Base-by-base conservation (phyloP, 768 basidiomycete genomes). In the Pleurotus platypus region DNA sequence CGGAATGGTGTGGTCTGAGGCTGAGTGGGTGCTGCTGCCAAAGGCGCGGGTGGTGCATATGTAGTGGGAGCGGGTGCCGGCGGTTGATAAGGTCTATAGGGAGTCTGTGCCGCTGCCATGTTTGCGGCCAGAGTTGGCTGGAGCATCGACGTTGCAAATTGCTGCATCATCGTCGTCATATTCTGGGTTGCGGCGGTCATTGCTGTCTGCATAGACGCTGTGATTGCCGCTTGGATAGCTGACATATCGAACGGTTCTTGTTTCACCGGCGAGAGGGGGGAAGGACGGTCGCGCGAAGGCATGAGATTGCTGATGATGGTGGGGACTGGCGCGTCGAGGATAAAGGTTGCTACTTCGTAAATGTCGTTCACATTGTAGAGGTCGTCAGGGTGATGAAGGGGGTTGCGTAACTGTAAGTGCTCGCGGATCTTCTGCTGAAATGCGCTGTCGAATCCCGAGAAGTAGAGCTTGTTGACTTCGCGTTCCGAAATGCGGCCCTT, bases 381-480 rank as follows among this genome's bases (percentile, higher is more conserved):
- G 24, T 53, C 37, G 13, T 24, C 38, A 13, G 35, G 50, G 11
- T 40, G 38, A 22, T 40, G 35, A 6, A 30, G n/a, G 15, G 50
- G 50, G 37, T 53, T 38, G 9, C 50, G 37, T 4, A 53, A 22
- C 2, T 40, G 50, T 4, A 53, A 18, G 35, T 53, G 50, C 4
- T 38, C 50, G 15, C 50, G 50, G 37, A 53, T 53, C 50, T 53
- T 38, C 5, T 53, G 35, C 20, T 40, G 50, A 18, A 53, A 40
- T 5, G 35, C 22, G 18, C 30, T 38, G 38, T 53, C n/a, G 20
- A 53, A 53, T 5, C 50, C 49, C 15, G 49, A 27, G 4, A 50
- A 11, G 30, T 50, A 50, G 20, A 50, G 49, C 30, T 50, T 50
- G 7, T 50, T 50, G 5, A 50, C 30, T 50, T 50, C 49, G 5